Evolutionary conservation across 441 rosid species (phyloP).

Genomic region (Syzygium malaccense): DNA sequence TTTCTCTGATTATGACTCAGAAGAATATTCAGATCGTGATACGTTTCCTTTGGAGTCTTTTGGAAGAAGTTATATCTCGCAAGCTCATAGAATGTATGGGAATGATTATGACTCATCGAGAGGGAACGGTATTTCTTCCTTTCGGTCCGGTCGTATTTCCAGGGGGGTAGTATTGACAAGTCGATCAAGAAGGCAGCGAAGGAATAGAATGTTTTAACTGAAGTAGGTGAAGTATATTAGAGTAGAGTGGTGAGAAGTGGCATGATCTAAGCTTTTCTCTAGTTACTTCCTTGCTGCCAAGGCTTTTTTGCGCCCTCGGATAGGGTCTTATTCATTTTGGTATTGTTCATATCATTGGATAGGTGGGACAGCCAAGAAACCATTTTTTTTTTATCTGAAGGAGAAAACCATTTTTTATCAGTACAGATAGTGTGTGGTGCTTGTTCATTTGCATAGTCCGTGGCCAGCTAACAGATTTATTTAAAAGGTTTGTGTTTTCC

Average conservation of each 20-base stretch:
- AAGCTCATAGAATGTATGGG: neutral
- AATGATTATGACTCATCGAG: neutral
- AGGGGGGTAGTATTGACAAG: neutral
- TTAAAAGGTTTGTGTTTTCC: neutral
- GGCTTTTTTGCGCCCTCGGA: neutral
- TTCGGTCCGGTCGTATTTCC: neutral
- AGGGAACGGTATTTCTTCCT: neutral
- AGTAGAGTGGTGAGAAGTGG: neutral
- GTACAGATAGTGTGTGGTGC: neutral
- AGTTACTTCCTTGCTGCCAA: neutral
- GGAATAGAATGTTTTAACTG: neutral
- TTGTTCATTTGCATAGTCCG: neutral
- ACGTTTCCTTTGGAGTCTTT: constrained; percentile 25
- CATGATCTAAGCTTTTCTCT: neutral
- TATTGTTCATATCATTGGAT: neutral
- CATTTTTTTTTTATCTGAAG: neutral
- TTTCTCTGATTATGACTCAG: constrained; percentile 35
- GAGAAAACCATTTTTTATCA: neutral
- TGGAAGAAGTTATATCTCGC: neutral
- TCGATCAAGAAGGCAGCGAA: neutral
- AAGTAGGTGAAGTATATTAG: neutral
- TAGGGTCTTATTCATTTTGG: neutral
- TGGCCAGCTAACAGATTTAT: neutral
- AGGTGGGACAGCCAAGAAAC: neutral
- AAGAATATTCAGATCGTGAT: constrained; percentile 49